A percentile compares a stretch with the other conserved stretches of the same genome.
phyloP scores from a whole-genome alignment of 331 rosid genomes.

The Quercus tomentella region DNA sequence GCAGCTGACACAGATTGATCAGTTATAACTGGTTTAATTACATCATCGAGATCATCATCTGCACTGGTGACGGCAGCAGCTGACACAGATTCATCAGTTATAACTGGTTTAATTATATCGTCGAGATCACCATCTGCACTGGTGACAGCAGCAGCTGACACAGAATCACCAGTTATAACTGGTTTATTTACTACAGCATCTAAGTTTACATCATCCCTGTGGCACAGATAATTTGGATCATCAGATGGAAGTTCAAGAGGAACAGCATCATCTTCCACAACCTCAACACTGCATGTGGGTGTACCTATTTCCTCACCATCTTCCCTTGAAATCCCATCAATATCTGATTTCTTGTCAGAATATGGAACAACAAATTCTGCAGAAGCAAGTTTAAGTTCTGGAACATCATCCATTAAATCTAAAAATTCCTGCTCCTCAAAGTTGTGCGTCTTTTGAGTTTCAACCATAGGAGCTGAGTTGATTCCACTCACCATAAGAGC shows the following conservation, averaged over 20 bases:
- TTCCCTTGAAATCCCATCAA: conserved; percentile 31
- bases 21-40: conserved; percentile 19
- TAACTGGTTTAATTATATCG: conserved; percentile 22
- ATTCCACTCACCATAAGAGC: conserved; percentile 23
- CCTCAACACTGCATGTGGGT: conserved; percentile 29
- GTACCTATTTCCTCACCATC: conserved; percentile 29
- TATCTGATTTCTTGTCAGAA: conserved; percentile 21
- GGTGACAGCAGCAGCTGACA: conserved; percentile 20
- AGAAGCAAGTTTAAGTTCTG: conserved; percentile 37
- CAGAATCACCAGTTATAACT: conserved; percentile 33
- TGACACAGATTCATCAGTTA: conserved; percentile 28
- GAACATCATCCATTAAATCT: conserved; percentile 20
- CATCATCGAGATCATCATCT: conserved; percentile 26
- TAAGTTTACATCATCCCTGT: conserved; percentile 20
- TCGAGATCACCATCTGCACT: conserved; percentile 22
- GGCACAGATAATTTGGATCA: conserved; percentile 15
- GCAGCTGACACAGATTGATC: conserved; percentile 27
- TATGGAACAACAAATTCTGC: conserved; percentile 22
- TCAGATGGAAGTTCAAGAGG: conserved; percentile 30
- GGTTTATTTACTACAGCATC: conserved; percentile 31
- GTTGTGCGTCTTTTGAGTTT: conserved; percentile 21
- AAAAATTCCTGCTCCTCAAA: conserved; percentile 27
- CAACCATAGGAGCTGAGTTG: conserved; percentile 30
- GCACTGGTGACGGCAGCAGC: conserved; percentile 18
- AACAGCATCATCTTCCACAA: conserved; percentile 24